Base-by-base conservation (phyloP, 2,329 filamentous ascomycete species). In the Zymoseptoria tritici region DNA sequence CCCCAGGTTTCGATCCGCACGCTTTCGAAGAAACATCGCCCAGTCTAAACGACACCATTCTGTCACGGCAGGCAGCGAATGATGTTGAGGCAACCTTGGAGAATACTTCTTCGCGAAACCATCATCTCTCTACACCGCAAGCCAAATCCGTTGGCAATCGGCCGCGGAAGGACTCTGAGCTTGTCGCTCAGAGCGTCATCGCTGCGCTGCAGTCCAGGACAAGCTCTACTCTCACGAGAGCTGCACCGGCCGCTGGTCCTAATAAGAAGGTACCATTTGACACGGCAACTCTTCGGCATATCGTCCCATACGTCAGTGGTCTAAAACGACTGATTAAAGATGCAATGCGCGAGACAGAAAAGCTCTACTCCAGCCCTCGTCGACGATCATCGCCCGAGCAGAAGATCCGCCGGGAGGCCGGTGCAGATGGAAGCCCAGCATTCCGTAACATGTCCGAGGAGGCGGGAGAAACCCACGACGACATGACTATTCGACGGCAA, bases 211-310 rank as follows among this genome's bases (percentile, higher is more conserved):
- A 84, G 58, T 57, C 67, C 6, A 70, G 68, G 57, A 68, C 57
- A 42, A 56, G 62, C 16, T 66, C 68, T 9, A 70, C 71, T 52
- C 59, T 64, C 3, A 64, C 63, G 8, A 62, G 72, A 9, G 58
- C 69, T 9, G 65, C 70, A 16, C 55, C 66, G 31, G n/a, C 49
- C 9, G 20, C 49, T n/a, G 31, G 57, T 52, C 63, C 70, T n/a
- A 69, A 72, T 49, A 78, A 79, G 65, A 87, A 86, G 66, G 79
- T 87, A n/a, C 83, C 83, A 0, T 87, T 87, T 68, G 84, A 87
- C 67, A 87, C 84, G 2, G 82, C 82, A 24, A 86, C 85, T 51
- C 77, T 87, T 13, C 79, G 80, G 64, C 82, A 85, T 67, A 82
- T 87, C 58, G 84, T 87, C 24, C 79, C 79, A 3, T 79, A 80